Conservation (phyloP, 352 stramenopile species). For the Globisporangium ultimum region DNA sequence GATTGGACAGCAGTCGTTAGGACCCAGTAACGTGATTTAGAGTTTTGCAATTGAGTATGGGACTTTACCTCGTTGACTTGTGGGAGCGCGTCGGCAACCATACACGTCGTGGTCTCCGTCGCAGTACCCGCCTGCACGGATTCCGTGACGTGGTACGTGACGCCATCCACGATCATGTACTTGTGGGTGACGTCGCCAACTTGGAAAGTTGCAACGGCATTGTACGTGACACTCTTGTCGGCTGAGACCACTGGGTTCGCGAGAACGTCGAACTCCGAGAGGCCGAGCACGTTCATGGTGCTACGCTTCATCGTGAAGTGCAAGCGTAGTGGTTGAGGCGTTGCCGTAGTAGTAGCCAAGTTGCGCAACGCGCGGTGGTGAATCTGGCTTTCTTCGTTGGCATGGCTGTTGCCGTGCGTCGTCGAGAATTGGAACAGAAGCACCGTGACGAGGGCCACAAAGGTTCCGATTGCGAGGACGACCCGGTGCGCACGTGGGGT, state of each 20-base stretch:
- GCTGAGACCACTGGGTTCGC: slow-evolving; percentile 25
- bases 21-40: no score
- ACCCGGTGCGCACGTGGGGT: background rate
- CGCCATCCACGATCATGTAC: no score
- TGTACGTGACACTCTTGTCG: no score
- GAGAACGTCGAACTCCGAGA: slow-evolving; percentile 30
- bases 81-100: background rate
- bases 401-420: background rate
- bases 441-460: background rate
- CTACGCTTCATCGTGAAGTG: slow-evolving; percentile 38
- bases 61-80: no score
- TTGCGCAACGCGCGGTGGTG: slow-evolving; percentile 1
- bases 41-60: no score
- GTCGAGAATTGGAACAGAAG: background rate
- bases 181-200: no score
- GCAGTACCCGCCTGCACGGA: background rate
- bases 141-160: background rate
- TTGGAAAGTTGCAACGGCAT: no score
- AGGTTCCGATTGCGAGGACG: background rate
- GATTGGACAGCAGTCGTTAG: no score
- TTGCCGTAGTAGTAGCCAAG: background rate
- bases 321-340: slow-evolving; percentile 28
- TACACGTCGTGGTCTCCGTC: background rate
- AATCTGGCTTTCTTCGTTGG: background rate
- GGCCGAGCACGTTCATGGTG: slow-evolving; percentile 32